Percentiles rank a stretch among this genome's conserved stretches.
phyloP scores from a whole-genome alignment of 2,329 filamentous ascomycete genomes.

The Aureobasidium sp. region DNA sequence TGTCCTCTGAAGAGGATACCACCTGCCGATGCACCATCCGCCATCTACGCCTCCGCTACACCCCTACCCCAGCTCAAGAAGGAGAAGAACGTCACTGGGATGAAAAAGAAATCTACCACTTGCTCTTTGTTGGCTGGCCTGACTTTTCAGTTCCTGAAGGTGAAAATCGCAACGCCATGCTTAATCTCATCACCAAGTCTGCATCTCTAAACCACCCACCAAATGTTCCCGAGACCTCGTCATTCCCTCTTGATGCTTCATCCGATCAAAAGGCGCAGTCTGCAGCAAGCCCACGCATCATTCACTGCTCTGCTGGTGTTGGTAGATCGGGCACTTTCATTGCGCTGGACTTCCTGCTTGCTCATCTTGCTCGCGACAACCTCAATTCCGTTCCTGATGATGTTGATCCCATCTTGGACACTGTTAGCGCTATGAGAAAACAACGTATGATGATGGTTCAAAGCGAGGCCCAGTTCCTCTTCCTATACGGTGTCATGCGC shows the following conservation, averaged over 20 bases:
- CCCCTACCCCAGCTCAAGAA: conserved; percentile 27
- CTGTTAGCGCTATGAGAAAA: conserved; percentile 72
- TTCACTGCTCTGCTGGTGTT: conserved; percentile 73
- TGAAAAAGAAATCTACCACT: conserved; percentile 68
- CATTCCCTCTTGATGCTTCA: not conserved
- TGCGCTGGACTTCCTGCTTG: conserved; percentile 82
- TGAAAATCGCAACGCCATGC: conserved; percentile 59
- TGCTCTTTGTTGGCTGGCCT: conserved; percentile 81
- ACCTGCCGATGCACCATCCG: conserved; percentile 61
- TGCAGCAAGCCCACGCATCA: conserved; percentile 61
- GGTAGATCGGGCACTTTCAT: conserved; percentile 95
- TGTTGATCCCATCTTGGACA: conserved; percentile 65
- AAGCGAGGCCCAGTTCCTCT: conserved; percentile 72
- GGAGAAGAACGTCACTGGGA: conserved; percentile 33
- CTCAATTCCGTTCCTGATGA: conserved; percentile 46
- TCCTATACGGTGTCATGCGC: conserved; percentile 80
- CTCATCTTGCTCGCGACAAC: conserved; percentile 69
- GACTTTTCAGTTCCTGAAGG: conserved; percentile 77
- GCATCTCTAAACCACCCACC: conserved; percentile 46
- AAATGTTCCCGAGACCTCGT: conserved; percentile 18
- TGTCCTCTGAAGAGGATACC: conserved; percentile 48
- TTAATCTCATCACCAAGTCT: conserved; percentile 63
- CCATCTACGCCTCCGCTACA: conserved; percentile 51
- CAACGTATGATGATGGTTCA: conserved; percentile 97
- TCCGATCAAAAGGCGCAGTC: not conserved